Percentiles rank a stretch among this genome's conserved stretches.
These are phyloP conservation scores for Pleurotus tuber-regium DNA, from an alignment of 768 basidiomycete species.

Conservation along the genomic window DNA sequence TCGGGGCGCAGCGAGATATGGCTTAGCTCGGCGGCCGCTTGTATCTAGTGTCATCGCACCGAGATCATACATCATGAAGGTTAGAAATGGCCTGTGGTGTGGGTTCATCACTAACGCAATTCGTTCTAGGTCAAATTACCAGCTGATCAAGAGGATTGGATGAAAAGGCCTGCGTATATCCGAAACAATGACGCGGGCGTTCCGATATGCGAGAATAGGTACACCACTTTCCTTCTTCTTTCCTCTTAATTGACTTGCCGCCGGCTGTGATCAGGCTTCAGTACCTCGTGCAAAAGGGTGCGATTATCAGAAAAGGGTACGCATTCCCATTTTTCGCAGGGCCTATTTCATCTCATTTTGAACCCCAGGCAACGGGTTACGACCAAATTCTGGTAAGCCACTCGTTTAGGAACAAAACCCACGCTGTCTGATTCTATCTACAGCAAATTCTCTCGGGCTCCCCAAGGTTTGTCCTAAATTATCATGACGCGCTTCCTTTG, in stretches of 20 bases:
- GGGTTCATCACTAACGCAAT: neutral
- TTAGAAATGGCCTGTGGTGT: conserved; percentile 23
- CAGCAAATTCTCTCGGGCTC: conserved; percentile 75
- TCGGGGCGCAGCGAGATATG: conserved; percentile 87
- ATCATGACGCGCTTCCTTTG: conserved; percentile 6
- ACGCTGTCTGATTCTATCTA: conserved; percentile 9
- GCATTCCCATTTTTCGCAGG: conserved; percentile 19
- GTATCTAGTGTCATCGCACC: conserved; percentile 84
- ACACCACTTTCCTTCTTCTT: conserved; percentile 21
- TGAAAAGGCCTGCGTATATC: conserved; percentile 85
- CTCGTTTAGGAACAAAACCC: conserved; percentile 12
- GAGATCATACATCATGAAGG: conserved; percentile 85
- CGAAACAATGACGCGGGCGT: conserved; percentile 72
- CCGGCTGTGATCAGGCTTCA: conserved; percentile 58
- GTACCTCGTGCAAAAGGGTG: conserved; percentile 85
- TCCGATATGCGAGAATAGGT: conserved; percentile 84
- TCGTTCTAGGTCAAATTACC: conserved; percentile 74
- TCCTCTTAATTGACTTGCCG: conserved; percentile 20
- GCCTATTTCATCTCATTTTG: conserved; percentile 14
- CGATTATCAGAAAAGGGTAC: conserved; percentile 82
- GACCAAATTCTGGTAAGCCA: conserved; percentile 77
- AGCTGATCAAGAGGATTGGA: conserved; percentile 80
- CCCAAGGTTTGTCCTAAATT: conserved; percentile 35
- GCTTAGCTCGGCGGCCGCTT: conserved; percentile 68
- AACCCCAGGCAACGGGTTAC: conserved; percentile 67